A percentile compares a stretch with the other conserved stretches of the same genome.
These are phyloP conservation scores for Kurtzmaniella quercitrusa DNA, from an alignment of 1,139 yeast species.

Conservation along the genomic window DNA sequence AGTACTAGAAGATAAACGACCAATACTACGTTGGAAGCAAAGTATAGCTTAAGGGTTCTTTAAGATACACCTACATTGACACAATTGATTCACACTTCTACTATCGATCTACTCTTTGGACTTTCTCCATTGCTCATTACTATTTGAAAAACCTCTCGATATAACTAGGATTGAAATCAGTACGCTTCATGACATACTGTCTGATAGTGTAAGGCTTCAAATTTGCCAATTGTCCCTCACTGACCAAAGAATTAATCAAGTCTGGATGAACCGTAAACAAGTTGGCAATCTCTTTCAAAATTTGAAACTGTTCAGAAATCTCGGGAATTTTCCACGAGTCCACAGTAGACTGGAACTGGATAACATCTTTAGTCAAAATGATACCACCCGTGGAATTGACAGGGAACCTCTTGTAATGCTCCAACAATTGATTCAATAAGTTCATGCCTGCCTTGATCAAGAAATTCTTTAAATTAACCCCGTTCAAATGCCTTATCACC, in stretches of 20 bases:
- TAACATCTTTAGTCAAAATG: conserved; percentile 78
- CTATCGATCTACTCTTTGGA: too few species aligned
- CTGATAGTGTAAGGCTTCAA: conserved; percentile 65
- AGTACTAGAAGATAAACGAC: too few species aligned
- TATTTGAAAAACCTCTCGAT: conserved; percentile 46
- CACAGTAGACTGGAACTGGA: conserved; percentile 69
- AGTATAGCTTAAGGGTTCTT: too few species aligned
- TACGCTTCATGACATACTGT: conserved; percentile 66
- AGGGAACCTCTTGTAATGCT: conserved; percentile 71
- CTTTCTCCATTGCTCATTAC: conserved; percentile 13
- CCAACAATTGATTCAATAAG: conserved; percentile 57
- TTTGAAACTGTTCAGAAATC: conserved; percentile 63
- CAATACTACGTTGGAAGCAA: too few species aligned
- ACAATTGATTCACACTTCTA: too few species aligned
- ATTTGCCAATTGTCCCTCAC: conserved; percentile 74
- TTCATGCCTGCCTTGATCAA: conserved; percentile 58
- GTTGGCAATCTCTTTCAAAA: conserved; percentile 79
- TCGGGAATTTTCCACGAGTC: conserved; percentile 67
- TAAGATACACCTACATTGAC: background rate
- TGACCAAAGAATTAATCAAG: conserved; percentile 70
- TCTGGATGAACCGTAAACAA: conserved; percentile 72
- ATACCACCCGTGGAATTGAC: conserved; percentile 83
- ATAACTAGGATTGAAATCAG: conserved; percentile 60
- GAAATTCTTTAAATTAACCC: conserved; percentile 50
- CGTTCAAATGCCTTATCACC: conserved; percentile 36